These are phyloP conservation scores for Neopestalotiopsis sp. DNA, from an alignment of 2,329 filamentous ascomycete species.

Conservation along the genomic window DNA sequence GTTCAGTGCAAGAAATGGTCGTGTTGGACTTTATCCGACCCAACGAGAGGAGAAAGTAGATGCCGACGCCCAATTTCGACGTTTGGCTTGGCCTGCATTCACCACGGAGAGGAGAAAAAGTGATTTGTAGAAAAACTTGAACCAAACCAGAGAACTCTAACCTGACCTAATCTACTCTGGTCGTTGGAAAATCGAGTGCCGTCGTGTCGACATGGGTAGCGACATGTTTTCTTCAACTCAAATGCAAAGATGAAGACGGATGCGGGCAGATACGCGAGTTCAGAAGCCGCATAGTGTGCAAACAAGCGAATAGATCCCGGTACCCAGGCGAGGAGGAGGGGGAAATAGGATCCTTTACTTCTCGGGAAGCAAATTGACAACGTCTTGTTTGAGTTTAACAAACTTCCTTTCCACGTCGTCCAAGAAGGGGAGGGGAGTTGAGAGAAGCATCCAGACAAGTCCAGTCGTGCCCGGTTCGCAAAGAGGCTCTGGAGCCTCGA, in stretches of 20 bases:
- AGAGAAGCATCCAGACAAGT: background rate
- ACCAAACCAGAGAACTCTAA: background rate
- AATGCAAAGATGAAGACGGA: background rate
- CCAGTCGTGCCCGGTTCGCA: background rate
- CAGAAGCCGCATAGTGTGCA: background rate
- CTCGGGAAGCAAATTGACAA: background rate
- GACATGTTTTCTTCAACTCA: background rate
- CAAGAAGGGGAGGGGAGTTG: background rate
- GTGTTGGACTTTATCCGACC: background rate
- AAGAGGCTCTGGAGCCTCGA: background rate
- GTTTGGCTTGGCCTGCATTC: background rate
- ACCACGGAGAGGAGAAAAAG: background rate
- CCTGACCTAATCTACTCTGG: background rate
- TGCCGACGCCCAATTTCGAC: background rate
- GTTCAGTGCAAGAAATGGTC: background rate
- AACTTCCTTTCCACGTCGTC: background rate
- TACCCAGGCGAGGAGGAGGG: background rate
- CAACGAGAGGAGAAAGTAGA: background rate
- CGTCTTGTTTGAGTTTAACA: background rate
- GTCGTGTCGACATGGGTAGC: background rate
- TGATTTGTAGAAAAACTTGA: background rate
- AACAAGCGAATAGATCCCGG: background rate
- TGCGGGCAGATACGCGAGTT: background rate
- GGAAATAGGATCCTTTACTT: background rate
- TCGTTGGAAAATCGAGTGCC: background rate